Evolutionary conservation across 495 filamentous ascomycete species (phyloP).

Genomic region (Xylaria palmicola): DNA sequence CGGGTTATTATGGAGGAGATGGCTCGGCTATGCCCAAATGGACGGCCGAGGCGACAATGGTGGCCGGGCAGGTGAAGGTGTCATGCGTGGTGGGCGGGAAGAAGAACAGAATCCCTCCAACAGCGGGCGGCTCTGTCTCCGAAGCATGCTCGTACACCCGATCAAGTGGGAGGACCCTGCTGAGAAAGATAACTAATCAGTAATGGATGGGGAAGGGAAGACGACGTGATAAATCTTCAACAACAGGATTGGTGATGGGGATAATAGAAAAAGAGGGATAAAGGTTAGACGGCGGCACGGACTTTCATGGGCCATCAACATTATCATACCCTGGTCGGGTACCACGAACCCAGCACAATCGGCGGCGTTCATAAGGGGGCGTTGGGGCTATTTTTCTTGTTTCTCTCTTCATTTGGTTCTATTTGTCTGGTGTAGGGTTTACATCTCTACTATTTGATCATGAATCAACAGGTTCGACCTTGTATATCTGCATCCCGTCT

Average conservation of each 20-base stretch:
- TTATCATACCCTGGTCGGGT: slow-evolving; percentile 23
- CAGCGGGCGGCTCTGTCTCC: slow-evolving; percentile 84
- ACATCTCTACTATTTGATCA: no score
- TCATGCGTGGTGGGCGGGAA: slow-evolving; percentile 63
- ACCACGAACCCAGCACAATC: slow-evolving; percentile 23
- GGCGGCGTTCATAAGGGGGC: slow-evolving; percentile 31
- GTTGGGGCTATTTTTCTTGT: slow-evolving; percentile 17
- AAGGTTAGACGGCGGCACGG: slow-evolving; percentile 20
- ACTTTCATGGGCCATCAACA: slow-evolving; percentile 15
- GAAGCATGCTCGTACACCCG: slow-evolving; percentile 87
- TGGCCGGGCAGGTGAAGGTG: slow-evolving; percentile 57
- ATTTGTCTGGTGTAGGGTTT: not conserved
- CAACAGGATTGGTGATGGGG: slow-evolving; percentile 15
- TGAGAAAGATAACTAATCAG: slow-evolving; percentile 25
- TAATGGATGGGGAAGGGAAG: not conserved
- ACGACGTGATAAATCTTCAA: slow-evolving; percentile 9
- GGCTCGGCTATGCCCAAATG: slow-evolving; percentile 77
- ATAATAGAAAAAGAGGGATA: slow-evolving; percentile 22
- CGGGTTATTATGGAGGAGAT: slow-evolving; percentile 78
- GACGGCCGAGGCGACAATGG: slow-evolving; percentile 64
- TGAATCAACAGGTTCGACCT: not conserved
- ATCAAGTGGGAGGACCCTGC: slow-evolving; percentile 65
- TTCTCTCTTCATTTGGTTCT: not conserved
- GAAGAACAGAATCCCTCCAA: slow-evolving; percentile 55
- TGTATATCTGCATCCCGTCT: slow-evolving; percentile 1